These are phyloP conservation scores for Tolypocladium tropicale DNA, from an alignment of 2,329 filamentous ascomycete genomes.

Conservation along the genomic window DNA sequence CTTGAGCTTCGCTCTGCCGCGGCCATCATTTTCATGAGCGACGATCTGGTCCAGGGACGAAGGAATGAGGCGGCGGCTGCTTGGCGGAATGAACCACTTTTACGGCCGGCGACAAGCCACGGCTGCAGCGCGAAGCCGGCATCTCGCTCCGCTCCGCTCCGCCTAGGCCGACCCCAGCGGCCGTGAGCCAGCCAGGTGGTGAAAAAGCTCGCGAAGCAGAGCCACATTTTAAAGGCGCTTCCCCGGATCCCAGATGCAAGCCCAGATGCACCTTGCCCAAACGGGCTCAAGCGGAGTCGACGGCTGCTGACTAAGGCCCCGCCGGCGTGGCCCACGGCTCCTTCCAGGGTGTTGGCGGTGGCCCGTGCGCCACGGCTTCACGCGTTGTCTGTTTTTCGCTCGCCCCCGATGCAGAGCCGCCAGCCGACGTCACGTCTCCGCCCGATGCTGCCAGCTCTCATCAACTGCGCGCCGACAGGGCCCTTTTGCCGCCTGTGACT, in stretches of 20 bases:
- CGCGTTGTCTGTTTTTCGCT: conserved; percentile 31
- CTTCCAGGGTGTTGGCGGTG: background rate
- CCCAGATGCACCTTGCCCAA: background rate
- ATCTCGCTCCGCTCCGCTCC: background rate
- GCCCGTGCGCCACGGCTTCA: conserved; percentile 13
- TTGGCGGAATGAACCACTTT: background rate
- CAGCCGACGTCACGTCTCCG: conserved; percentile 24
- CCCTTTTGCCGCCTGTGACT: conserved; percentile 8
- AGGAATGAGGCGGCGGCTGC: background rate
- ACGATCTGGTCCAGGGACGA: no score
- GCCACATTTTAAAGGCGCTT: background rate
- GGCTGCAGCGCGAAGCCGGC: background rate
- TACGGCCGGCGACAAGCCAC: background rate
- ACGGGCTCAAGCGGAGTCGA: background rate
- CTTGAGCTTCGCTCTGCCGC: no score
- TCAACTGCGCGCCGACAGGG: conserved; percentile 15
- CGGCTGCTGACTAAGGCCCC: background rate
- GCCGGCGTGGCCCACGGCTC: background rate
- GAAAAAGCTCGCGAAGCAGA: background rate
- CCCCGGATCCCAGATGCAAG: background rate
- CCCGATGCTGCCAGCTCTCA: conserved; percentile 16
- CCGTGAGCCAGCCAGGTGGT: background rate
- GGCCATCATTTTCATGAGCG: no score
- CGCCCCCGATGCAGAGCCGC: conserved; percentile 16
- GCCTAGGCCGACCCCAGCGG: background rate